phyloP scores from a whole-genome alignment of 306 rosid species.

The Pterocarpus santalinus region DNA sequence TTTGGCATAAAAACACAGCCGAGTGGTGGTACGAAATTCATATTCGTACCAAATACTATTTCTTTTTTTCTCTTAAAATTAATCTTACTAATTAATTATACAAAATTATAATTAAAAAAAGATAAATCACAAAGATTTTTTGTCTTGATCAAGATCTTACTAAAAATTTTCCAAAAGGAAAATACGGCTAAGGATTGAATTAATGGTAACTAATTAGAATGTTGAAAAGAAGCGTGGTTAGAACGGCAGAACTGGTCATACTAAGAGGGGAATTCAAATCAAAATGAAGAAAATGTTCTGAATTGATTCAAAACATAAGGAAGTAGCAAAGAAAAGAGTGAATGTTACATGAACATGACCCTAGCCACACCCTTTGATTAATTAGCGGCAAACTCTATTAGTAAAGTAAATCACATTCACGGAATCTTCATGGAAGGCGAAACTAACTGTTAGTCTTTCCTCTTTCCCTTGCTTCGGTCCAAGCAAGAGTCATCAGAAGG shows the following conservation, averaged over 20 bases:
- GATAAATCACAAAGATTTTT: no score
- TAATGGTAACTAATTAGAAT: neutral
- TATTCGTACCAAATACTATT: no score
- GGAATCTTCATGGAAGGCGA: no score
- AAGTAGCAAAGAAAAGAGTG: neutral
- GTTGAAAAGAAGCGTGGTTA: neutral
- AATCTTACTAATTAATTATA: neutral
- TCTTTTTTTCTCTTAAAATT: no score
- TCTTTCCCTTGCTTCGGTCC: no score
- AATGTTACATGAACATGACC: neutral
- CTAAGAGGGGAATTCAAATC: neutral
- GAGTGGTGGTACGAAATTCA: no score
- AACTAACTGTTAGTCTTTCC: no score
- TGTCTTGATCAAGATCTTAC: no score
- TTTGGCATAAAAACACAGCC: no score
- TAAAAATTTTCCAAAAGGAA: neutral
- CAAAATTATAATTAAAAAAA: neutral
- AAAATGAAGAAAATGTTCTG: no score
- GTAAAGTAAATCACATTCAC: neutral
- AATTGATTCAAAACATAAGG: conserved; percentile 25
- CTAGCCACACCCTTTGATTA: neutral
- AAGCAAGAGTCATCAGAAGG: no score
- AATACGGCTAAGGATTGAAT: neutral
- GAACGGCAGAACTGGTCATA: conserved; percentile 16
- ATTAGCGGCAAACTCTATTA: neutral